Evolutionary conservation across 176 grass and related monocot species (phyloP).

Genomic region (Oryza officinalis): DNA sequence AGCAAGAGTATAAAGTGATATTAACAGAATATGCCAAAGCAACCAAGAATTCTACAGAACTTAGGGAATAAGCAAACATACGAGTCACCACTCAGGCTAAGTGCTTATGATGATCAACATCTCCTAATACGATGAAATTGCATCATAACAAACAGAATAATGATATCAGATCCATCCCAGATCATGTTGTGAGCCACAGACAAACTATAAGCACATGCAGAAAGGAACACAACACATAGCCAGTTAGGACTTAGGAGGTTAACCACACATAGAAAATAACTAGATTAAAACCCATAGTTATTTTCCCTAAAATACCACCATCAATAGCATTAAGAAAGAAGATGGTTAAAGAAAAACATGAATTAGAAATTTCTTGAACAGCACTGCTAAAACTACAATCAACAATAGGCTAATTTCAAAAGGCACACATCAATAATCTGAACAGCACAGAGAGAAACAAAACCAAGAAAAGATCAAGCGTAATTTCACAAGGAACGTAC

Average conservation of each 20-base stretch:
- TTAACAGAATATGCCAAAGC: background rate
- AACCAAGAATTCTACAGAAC: background rate
- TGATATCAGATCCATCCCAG: background rate
- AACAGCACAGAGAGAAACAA: background rate
- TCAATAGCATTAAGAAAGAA: background rate
- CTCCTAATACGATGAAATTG: background rate
- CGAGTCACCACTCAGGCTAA: background rate
- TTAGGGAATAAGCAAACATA: background rate
- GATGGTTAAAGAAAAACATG: background rate
- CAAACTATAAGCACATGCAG: too few species aligned
- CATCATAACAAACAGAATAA: background rate
- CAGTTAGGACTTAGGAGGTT: too few species aligned
- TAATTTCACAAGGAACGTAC: background rate
- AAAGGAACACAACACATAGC: background rate
- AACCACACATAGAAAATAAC: background rate
- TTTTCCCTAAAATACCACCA: background rate
- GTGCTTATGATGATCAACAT: background rate
- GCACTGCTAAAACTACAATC: background rate
- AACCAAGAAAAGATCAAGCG: too few species aligned
- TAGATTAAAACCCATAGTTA: background rate
- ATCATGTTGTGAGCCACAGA: background rate
- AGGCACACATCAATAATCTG: background rate
- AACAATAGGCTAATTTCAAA: background rate
- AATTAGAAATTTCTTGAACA: background rate
- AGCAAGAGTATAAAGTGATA: background rate